These are phyloP conservation scores for Corylus avellana DNA, from an alignment of 306 rosid species.

Conservation along the genomic window DNA sequence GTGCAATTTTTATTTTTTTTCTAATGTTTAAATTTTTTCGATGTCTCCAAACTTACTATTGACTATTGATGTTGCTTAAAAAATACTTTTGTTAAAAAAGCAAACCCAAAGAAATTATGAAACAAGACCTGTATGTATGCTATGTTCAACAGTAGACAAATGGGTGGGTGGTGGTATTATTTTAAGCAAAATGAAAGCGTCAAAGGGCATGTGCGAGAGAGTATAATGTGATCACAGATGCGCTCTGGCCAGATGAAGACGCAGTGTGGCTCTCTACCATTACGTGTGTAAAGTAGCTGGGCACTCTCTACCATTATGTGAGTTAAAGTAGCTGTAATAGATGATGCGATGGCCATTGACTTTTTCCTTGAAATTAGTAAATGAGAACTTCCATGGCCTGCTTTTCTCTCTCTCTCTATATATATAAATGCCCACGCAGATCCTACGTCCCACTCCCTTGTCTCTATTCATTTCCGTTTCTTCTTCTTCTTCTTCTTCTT, in stretches of 20 bases:
- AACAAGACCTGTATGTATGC: background rate
- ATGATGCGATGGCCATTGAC: conserved; percentile 34
- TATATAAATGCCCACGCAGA: conserved; percentile 3
- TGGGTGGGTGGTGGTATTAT: background rate
- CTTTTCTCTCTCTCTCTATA: conserved; percentile 15
- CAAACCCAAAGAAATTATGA: no score
- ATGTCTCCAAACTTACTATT: no score
- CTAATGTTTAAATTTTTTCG: no score
- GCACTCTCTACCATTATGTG: conserved; percentile 8
- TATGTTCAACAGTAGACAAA: background rate
- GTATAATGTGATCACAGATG: background rate
- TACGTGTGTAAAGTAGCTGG: conserved; percentile 3
- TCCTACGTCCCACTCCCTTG: background rate
- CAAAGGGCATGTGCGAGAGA: background rate
- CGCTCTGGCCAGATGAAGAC: background rate
- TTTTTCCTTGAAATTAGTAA: background rate
- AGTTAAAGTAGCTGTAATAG: background rate
- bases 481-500: background rate
- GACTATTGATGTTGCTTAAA: no score
- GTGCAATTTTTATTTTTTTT: no score
- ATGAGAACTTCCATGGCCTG: background rate
- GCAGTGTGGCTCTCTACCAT: conserved; percentile 11
- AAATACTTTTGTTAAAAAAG: no score
- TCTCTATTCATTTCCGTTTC: background rate
- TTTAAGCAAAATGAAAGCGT: background rate